Percentiles rank a stretch among this genome's conserved stretches.
Evolutionary conservation across 2,329 filamentous ascomycete species (phyloP).

Genomic region (Penicillium olsonii): DNA sequence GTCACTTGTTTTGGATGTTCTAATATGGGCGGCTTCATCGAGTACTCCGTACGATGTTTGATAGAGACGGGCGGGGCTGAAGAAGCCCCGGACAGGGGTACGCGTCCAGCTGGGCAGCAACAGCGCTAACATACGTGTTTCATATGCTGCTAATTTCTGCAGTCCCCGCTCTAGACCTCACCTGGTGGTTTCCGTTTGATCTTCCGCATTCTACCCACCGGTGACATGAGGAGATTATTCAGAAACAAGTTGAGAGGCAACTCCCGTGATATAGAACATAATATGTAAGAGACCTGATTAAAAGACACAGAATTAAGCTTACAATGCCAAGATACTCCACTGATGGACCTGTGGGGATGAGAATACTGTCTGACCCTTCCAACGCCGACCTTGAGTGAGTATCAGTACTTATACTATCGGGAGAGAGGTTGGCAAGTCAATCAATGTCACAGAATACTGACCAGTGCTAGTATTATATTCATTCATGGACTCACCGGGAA

Average conservation of each 20-base stretch:
- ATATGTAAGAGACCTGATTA: not conserved
- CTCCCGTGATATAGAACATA: not conserved
- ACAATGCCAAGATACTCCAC: not conserved
- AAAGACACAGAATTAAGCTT: not conserved
- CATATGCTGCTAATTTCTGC: not conserved
- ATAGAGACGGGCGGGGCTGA: not conserved
- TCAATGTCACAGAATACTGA: not conserved
- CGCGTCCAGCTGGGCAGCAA: not conserved
- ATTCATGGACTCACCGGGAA: constrained; percentile 5
- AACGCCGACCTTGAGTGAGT: constrained; percentile 7
- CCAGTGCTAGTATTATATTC: not conserved
- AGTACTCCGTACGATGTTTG: not conserved
- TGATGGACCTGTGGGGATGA: constrained; percentile 3
- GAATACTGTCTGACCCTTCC: constrained; percentile 1
- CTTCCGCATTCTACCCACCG: not conserved
- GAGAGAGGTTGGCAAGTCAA: not conserved
- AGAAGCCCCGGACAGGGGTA: constrained; percentile 5
- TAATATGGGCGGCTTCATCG: not conserved
- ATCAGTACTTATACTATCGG: no score
- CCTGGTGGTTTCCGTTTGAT: not conserved
- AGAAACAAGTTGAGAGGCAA: constrained; percentile 2
- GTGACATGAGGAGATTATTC: constrained; percentile 2
- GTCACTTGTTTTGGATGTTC: not conserved
- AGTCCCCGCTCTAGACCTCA: not conserved
- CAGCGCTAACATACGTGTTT: not conserved